Base-by-base conservation (phyloP, 2,329 filamentous ascomycete genomes). In the Nothophoma quercina region DNA sequence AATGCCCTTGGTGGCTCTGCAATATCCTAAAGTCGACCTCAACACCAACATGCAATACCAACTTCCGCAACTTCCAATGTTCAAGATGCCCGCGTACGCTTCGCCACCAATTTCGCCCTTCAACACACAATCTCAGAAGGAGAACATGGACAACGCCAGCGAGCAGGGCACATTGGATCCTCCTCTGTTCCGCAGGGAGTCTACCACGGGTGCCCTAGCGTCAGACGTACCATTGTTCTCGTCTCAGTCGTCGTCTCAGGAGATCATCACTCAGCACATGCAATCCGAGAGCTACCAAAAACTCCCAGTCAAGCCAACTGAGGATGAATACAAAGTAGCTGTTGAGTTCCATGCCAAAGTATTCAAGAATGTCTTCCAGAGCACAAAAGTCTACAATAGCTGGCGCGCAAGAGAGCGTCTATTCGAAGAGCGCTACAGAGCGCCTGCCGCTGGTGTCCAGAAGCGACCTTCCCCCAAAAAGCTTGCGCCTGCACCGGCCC, bases 391-490 rank as follows among this genome's bases (percentile, higher is more conserved):
- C 8, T 47, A 36, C 18, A 72, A 65, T 19, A 70, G 46, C 23
- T 74, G 71, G 71, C 66, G 63, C 34, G 51, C 51, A 9, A 67
- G 68, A 61, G 83, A 87, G 69, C 79, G 80, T 3, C 71, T 79
- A 21, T 78, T 85, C 26, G 78, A 79, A 7, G 78, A 85, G 59
- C 74, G 62, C 39, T 75, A 74, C 54, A 67, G 79, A 32, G 48
- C 19, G n/a, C 12, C 38, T 5, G 22, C 33, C 18, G 26, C 33
- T 71, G 39, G 76, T 72, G 45, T 74, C 59, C 49, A 73, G 66
- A 68, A 77, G 68, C 60, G 71, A 62, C 39, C 66, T 46, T 62
- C 63, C 3, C 45, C 73, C 45, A 71, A 72, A 67, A 72, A 72
- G 43, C 60, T 75, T 23, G 71, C 71, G 25, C 73, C 73, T 25